Evolutionary conservation across 345 rosid genomes (phyloP).

Genomic region (Pistacia atlantica): DNA sequence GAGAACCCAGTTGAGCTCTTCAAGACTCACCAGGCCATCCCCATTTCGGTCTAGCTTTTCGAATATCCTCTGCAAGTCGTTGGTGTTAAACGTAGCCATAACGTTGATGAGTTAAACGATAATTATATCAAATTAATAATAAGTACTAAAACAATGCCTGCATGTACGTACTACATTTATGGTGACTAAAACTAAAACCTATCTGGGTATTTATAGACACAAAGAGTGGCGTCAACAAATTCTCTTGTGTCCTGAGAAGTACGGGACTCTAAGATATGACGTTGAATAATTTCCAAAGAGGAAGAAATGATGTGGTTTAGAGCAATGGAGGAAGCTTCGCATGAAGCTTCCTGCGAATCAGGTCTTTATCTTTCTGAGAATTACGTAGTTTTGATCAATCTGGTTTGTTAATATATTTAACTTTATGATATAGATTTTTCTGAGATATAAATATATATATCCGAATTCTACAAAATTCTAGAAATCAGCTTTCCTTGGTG

Average conservation of each 20-base stretch:
- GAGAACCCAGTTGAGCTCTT: constrained; percentile 48
- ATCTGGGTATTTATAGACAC: constrained; percentile 1
- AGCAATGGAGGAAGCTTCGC: neutral
- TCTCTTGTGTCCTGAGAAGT: too few relatives aligned
- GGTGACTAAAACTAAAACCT: neutral
- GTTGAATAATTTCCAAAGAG: neutral
- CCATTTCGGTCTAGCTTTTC: constrained; percentile 41
- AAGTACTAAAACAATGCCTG: neutral
- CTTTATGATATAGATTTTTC: neutral
- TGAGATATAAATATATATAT: too few relatives aligned
- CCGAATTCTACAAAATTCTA: too few relatives aligned
- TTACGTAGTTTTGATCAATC: neutral
- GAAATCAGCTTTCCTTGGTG: too few relatives aligned
- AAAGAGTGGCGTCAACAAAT: too few relatives aligned
- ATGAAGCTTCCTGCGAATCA: neutral
- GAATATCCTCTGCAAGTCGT: constrained; percentile 41
- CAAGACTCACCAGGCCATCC: constrained; percentile 43
- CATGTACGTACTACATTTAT: neutral
- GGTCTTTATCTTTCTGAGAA: too few relatives aligned
- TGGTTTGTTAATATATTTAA: neutral
- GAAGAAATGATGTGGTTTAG: neutral
- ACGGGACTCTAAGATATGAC: neutral
- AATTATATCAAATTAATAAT: neutral
- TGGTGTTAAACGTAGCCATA: constrained; percentile 24
- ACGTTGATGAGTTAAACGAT: neutral